A percentile compares a stretch with the other conserved stretches of the same genome.
These are phyloP conservation scores for Termitomyces sp. DNA, from an alignment of 768 basidiomycete species.

Conservation along the genomic window DNA sequence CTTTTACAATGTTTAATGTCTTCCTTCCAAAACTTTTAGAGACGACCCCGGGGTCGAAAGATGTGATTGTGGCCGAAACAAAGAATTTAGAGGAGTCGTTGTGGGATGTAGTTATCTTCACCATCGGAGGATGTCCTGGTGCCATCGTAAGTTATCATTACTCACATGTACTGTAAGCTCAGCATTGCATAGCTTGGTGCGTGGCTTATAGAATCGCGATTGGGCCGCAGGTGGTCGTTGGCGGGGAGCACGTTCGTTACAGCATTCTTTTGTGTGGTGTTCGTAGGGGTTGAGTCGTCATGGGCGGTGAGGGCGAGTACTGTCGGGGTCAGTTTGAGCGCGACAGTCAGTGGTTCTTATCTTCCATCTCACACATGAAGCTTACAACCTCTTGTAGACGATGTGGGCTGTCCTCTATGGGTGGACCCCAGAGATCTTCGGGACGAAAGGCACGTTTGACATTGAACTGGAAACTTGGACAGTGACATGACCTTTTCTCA, in stretches of 20 bases:
- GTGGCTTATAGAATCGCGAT: conserved; percentile 63
- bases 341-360: conserved; percentile 44
- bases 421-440: conserved; percentile 88
- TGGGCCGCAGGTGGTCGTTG: conserved; percentile 71
- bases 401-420: conserved; percentile 91
- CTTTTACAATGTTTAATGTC: conserved; percentile 91
- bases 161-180: background rate
- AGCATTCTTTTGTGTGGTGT: conserved; percentile 66
- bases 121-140: conserved; percentile 80
- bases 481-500: conserved; percentile 17
- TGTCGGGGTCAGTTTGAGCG: conserved; percentile 72
- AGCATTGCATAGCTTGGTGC: conserved; percentile 64
- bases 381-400: conserved; percentile 32
- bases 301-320: conserved; percentile 62
- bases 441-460: conserved; percentile 54
- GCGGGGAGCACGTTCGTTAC: conserved; percentile 74
- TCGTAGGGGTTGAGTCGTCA: conserved; percentile 53
- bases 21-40: conserved; percentile 86
- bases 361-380: background rate
- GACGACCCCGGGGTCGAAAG: conserved; percentile 48
- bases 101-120: conserved; percentile 86
- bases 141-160: conserved; percentile 53
- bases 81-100: conserved; percentile 58
- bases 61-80: conserved; percentile 16
- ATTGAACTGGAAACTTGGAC: background rate